Evolutionary conservation across 768 basidiomycete genomes (phyloP), one percentile per base, ranked within the genome.

Genomic region (Terana coerulea): DNA sequence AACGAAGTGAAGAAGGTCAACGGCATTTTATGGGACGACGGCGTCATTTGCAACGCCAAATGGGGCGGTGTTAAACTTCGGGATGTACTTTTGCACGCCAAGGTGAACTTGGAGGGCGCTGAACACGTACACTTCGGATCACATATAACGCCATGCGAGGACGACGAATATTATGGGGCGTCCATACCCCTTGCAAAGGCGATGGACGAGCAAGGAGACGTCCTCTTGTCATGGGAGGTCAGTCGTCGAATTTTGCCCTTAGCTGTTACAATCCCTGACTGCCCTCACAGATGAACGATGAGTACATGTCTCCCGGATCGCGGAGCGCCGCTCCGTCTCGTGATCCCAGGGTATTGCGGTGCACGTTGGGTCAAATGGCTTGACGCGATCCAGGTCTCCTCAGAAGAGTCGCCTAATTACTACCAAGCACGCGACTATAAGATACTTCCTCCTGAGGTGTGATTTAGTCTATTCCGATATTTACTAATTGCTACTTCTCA

Each of bases 21-120:
- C 7, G 65, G 66, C 9, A 44, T 67, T 11, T 49, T 60, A 19
- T 70, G 67, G 68, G 57, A 62, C 19, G 81, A 83, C 51, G 86
- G 83, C 17, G 83, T 83, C n/a, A 78, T 85, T 41, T 79, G 80
- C 50, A 88, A 88, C 62, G 79, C 78, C 58, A 72, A 68, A 51
- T 89, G 87, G 86, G 73, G 74, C 3, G 87, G 87, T 14, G 76
- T 78, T 0, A 70, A 73, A 0, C 65, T 89, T 9, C 71, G 78
- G 19, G 79, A 86, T 49, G 58, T 88, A 25, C 73, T 89, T 52
- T 66, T 71, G 9, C 61, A 71, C 34, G 67, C 69, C 3, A 75
- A 76, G 6, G 67, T 83, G 29, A 4, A 42, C 14, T 11, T n/a
- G 6, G 37, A 43, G 14, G 33, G 41, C 8, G 47, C 37, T 24